Evolutionary conservation across 805 yeast genomes (phyloP), one percentile per base, ranked within the genome.

Genomic region (Zygosaccharomyces rouxii): DNA sequence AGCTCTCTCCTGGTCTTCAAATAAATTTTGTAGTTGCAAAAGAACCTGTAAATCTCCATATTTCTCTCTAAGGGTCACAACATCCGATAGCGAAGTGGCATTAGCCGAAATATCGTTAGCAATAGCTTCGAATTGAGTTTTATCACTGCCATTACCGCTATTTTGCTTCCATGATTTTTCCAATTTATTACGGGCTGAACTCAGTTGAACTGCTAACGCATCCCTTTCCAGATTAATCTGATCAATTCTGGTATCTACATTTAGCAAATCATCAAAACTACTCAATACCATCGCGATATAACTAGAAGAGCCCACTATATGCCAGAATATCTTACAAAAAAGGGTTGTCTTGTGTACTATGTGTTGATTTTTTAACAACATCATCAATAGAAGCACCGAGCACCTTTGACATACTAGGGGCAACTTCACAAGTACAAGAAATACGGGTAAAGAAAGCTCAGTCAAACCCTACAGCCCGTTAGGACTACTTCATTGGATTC

Each of bases 161-260:
- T n/a, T 30, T 21, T 26, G 21, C 9, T 19, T 14, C 21, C 35
- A 23, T 3, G 33, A 4, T 53, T 35, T 56, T 44, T 31, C 49
- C 43, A n/a, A 35, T 31, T 51, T 48, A 14, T 55, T 48, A 29
- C 51, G 52, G 21, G 49, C 53, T 16, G 18, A 44, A n/a, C 54
- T 44, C 33, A 62, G 38, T 22, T 51, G 51, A 1, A 13, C 46
- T 2, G 63, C 59, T 29, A 67, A 38, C 13, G 43, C 47, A 19
- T 53, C 49, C 35, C 71, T 50, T 42, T 60, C 52, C 1, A 42
- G 29, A 19, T 60, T 59, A 5, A 69, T 53, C 7, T 52, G 50
- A 2, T 60, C 47, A 21, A 69, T 68, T 29, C 49, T 54, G 5
- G 52, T 42, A 26, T 66, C 62, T 16, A 69, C 54, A 16, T 51